Conservation (phyloP, 2,329 filamentous ascomycete species). For the Domatiomyces globalis region DNA sequence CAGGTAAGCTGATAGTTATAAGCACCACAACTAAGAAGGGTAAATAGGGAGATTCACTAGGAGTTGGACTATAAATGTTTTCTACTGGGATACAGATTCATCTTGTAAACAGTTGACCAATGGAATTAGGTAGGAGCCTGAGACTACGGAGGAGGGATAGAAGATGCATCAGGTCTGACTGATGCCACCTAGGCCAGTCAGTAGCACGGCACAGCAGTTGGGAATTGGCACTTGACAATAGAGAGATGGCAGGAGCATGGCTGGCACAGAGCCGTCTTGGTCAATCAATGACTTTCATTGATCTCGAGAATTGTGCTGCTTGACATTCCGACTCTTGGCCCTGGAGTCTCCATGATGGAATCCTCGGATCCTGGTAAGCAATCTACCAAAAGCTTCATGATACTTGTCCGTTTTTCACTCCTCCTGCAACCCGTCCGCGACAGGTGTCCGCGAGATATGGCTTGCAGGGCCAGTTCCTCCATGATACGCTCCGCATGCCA, state of each 20-base stretch:
- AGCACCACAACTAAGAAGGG: too few relatives aligned
- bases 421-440: constrained; percentile 6
- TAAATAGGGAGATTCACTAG: too few relatives aligned
- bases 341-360: constrained; percentile 1
- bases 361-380: constrained; percentile 13
- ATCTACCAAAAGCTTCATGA: constrained; percentile 16
- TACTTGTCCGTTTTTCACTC: constrained; percentile 15
- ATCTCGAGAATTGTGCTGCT: not conserved
- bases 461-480: constrained; percentile 16
- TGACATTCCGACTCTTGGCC: not conserved
- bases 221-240: not conserved
- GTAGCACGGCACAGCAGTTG: not conserved
- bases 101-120: too few relatives aligned
- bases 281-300: not conserved
- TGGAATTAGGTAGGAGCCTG: too few relatives aligned
- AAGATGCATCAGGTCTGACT: not conserved
- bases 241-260: not conserved
- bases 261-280: not conserved
- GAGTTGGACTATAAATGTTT: too few relatives aligned
- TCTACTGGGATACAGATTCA: too few relatives aligned
- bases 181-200: not conserved
- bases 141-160: too few relatives aligned
- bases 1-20: too few relatives aligned
- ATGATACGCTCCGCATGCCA: constrained; percentile 2
- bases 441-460: not conserved